Percentiles rank a stretch among this genome's conserved stretches.
These are phyloP conservation scores for Aspergillus unguis DNA, from an alignment of 2,329 filamentous ascomycete species.

Conservation along the genomic window DNA sequence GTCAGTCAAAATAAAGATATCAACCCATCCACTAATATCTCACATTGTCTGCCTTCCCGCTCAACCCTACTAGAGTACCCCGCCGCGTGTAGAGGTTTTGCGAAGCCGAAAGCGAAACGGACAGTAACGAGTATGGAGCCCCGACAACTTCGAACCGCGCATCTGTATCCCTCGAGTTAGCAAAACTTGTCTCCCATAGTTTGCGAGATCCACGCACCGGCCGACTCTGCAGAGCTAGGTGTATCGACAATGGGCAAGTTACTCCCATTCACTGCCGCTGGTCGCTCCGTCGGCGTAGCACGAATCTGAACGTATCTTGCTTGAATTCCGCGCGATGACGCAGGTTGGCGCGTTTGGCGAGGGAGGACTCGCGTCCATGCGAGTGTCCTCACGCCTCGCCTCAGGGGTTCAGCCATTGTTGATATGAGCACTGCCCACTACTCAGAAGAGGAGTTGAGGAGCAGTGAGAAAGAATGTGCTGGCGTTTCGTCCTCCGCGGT, in stretches of 20 bases:
- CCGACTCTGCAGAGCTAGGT: slow-evolving; percentile 40
- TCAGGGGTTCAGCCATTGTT: slow-evolving; percentile 37
- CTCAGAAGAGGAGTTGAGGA: slow-evolving; percentile 4
- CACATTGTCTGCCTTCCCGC: slow-evolving; percentile 88
- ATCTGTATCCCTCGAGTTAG: slow-evolving; percentile 55
- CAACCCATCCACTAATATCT: slow-evolving; percentile 20
- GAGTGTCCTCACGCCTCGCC: slow-evolving; percentile 34
- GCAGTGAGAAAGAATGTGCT: slow-evolving; percentile 3
- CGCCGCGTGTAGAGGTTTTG: slow-evolving; percentile 89
- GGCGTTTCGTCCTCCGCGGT: slow-evolving; percentile 13
- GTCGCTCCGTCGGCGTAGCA: slow-evolving; percentile 40
- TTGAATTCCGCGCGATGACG: slow-evolving; percentile 21
- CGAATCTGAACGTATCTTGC: slow-evolving; percentile 44
- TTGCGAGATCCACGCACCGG: slow-evolving; percentile 30
- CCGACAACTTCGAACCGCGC: slow-evolving; percentile 93
- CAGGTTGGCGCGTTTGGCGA: slow-evolving; percentile 22
- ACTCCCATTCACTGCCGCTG: slow-evolving; percentile 35
- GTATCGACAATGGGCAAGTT: slow-evolving; percentile 37
- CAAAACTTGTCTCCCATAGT: neutral
- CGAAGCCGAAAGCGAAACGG: slow-evolving; percentile 86
- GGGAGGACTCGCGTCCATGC: slow-evolving; percentile 32
- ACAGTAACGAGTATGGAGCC: slow-evolving; percentile 87
- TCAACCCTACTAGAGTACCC: slow-evolving; percentile 84
- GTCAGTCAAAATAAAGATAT: slow-evolving; percentile 7
- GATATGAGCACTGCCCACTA: slow-evolving; percentile 13